Evolutionary conservation across 257 asterid species (phyloP), one percentile per base, ranked within the genome.

Genomic region (Ballota nigra): DNA sequence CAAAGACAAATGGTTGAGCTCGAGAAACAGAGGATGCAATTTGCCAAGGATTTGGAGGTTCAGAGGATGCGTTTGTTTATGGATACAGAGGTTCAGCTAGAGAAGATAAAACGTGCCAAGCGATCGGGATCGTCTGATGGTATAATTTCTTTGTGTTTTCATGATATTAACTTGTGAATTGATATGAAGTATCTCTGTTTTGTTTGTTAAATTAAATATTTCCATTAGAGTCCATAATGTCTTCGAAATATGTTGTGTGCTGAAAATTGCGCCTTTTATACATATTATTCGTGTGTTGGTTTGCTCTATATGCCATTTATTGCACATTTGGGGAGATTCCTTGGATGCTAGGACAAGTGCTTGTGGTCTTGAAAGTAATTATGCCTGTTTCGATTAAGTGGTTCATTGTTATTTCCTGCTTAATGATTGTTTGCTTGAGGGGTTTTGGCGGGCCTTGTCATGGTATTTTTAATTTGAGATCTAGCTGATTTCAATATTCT

Each of bases 1-100:
- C 93, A 85, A 87, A 84, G 83, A 75, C 95, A 90, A 78, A 92
- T 87, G 91, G 79, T 90, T 77, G 97, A 90, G 77, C 74, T 92
- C 82, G 98, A 92, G 80, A 90, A 89, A 81, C 88, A 86, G 86
- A 84, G 97, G 83, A 88, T 92, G 91, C 89, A 86, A 77, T 84
- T 92, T 77, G 84, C 89, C 1, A 90, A 86, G 75, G 97, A 90
- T 78, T 84, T 90, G 85, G 98, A 92, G 83, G 93, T 90, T 61
- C 96, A 90, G 83, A 90, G 95, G 83, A 90, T 87, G 95, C 80
- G 85, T 36, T 70, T 86, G 82, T 85, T 87, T 72, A 84, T 85
- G 92, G 98, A 88, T 74, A 86, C 92, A 6, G 90, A 84, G 63
- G 82, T 88, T 52, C 88, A 87, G 82, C 80, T 90, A 2, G 85